Evolutionary conservation across 1,284 basidiomycete species (phyloP).

Genomic region (Cutaneotrichosporon sp.): DNA sequence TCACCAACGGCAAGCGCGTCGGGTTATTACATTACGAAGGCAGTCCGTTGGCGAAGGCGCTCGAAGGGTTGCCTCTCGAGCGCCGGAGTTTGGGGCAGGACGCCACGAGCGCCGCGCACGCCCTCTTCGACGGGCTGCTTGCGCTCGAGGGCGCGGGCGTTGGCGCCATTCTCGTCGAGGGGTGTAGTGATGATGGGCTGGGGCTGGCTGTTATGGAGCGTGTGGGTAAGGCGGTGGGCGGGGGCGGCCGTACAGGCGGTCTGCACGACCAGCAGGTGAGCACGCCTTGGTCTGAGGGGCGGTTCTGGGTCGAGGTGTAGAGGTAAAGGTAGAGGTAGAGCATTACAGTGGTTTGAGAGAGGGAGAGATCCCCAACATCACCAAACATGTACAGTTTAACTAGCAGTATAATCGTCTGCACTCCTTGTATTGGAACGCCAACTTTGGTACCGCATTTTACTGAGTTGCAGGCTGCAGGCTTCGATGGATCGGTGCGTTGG

Average conservation of each 20-base stretch:
- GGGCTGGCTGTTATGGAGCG: conserved; percentile 97
- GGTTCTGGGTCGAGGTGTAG: conserved; percentile 30
- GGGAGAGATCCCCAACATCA: too few relatives aligned
- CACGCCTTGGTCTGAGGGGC: conserved; percentile 17
- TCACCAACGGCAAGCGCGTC: conserved; percentile 1
- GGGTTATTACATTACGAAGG: conserved; percentile 70
- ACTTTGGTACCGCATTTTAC: too few relatives aligned
- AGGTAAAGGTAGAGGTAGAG: not conserved
- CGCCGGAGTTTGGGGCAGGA: conserved; percentile 63
- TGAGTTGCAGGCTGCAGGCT: too few relatives aligned
- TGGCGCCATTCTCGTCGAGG: conserved; percentile 84
- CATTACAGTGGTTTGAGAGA: not conserved
- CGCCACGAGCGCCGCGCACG: conserved; percentile 70
- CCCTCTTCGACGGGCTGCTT: conserved; percentile 84
- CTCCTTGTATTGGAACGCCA: too few relatives aligned
- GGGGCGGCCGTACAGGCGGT: conserved; percentile 41
- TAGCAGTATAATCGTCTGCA: too few relatives aligned
- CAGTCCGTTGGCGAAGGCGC: conserved; percentile 52
- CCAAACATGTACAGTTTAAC: too few relatives aligned
- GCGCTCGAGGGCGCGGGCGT: conserved; percentile 67
- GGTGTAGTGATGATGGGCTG: conserved; percentile 73
- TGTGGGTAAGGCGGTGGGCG: conserved; percentile 87
- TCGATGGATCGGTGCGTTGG: too few relatives aligned
- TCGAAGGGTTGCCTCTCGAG: conserved; percentile 31
- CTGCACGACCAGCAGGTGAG: conserved; percentile 32